These are phyloP conservation scores for Olyra latifolia DNA, from an alignment of 176 grass and related monocot species.

Conservation along the genomic window DNA sequence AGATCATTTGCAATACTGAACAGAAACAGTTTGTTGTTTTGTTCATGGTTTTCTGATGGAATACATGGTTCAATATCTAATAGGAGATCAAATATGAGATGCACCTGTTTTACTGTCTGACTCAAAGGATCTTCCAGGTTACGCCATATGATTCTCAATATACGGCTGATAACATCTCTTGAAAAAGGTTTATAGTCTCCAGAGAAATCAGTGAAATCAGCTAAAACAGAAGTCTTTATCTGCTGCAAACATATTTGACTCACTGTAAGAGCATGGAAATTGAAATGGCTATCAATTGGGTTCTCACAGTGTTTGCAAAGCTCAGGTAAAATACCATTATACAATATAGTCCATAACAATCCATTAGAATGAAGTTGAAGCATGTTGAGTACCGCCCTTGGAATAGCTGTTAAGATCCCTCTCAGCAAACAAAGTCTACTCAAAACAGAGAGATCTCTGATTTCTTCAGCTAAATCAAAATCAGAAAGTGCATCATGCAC, in stretches of 20 bases:
- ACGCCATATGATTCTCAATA: constrained; percentile 92
- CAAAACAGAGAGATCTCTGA: constrained; percentile 67
- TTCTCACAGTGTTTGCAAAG: constrained; percentile 93
- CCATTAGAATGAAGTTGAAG: constrained; percentile 37
- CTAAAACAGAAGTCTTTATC: constrained; percentile 82
- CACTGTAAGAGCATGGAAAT: constrained; percentile 97
- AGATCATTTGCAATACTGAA: constrained; percentile 71
- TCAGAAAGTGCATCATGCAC: constrained; percentile 29
- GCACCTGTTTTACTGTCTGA: constrained; percentile 97
- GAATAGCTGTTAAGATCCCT: constrained; percentile 89
- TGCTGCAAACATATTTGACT: constrained; percentile 98
- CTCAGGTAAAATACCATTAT: constrained; percentile 82
- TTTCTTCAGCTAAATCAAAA: constrained; percentile 57
- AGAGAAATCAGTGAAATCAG: constrained; percentile 62
- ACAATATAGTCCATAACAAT: constrained; percentile 79
- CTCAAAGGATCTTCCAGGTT: constrained; percentile 97
- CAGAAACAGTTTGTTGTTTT: constrained; percentile 49
- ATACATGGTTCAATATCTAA: constrained; percentile 82
- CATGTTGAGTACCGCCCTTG: constrained; percentile 68
- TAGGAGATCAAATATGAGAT: constrained; percentile 96
- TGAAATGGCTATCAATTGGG: constrained; percentile 92
- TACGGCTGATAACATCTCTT: constrained; percentile 44
- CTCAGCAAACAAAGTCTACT: constrained; percentile 93
- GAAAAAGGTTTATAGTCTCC: constrained; percentile 66
- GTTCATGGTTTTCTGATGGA: constrained; percentile 46